phyloP scores from a whole-genome alignment of 352 stramenopile species.

The Phytopythium helicoides region DNA sequence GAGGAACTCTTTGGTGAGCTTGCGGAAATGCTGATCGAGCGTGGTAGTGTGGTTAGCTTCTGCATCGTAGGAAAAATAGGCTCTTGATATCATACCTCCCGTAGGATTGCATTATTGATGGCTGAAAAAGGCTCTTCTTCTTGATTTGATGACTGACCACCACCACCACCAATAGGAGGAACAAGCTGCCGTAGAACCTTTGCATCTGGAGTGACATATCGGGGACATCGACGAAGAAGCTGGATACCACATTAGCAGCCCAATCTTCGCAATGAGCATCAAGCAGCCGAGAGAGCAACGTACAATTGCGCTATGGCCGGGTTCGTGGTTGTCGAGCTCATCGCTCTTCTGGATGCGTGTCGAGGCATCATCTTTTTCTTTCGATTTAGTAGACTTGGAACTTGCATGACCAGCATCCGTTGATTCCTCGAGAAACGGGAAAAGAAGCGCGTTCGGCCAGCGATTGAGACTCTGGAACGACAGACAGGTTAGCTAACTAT shows the following conservation, averaged over 20 bases:
- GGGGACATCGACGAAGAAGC: conserved; percentile 60
- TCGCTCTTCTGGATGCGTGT: conserved; percentile 59
- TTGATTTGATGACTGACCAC: conserved; percentile 41
- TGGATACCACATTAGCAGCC: no score
- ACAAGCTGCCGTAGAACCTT: conserved; percentile 68
- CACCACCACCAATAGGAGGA: conserved; percentile 36
- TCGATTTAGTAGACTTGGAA: conserved; percentile 17
- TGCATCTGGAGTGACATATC: conserved; percentile 54
- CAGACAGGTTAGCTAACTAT: no score
- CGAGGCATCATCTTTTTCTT: conserved; percentile 37
- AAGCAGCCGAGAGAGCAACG: conserved; percentile 1
- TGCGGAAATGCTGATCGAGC: conserved; percentile 87
- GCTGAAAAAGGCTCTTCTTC: conserved; percentile 68
- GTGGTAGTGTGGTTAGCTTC: no score
- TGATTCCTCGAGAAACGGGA: conserved; percentile 61
- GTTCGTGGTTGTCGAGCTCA: conserved; percentile 35
- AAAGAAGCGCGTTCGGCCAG: conserved; percentile 81
- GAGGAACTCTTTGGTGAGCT: conserved; percentile 84
- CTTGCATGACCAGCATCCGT: conserved; percentile 14
- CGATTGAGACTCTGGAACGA: conserved; percentile 55
- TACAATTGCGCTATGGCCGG: conserved; percentile 37
- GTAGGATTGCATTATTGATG: conserved; percentile 86
- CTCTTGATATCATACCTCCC: conserved; percentile 55
- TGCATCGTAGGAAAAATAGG: no score
- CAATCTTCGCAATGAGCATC: no score